Conservation (phyloP, 1,139 yeast genomes). For the Hyphopichia burtonii region DNA sequence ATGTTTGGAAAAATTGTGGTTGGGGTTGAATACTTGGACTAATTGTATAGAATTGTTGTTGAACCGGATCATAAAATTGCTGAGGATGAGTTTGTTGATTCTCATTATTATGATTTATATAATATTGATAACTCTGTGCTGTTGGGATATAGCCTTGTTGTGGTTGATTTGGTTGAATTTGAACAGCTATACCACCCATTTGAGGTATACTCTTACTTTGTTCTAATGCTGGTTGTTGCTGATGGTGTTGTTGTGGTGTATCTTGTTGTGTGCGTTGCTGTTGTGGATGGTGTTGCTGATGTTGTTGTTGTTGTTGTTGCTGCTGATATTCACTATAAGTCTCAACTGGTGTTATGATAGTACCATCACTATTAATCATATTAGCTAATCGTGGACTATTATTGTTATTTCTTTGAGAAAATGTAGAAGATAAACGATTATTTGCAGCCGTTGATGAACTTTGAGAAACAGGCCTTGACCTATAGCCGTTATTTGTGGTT, state of each 20-base stretch:
- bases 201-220: constrained; percentile 4
- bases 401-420: constrained; percentile 29
- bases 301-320: constrained; percentile 8
- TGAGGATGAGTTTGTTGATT: constrained; percentile 15
- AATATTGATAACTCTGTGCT: constrained; percentile 4
- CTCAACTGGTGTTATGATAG: constrained; percentile 45
- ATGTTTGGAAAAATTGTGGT: constrained; percentile 22
- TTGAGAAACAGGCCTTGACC: constrained; percentile 23
- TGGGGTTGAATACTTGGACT: constrained; percentile 27
- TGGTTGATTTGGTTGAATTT: constrained; percentile 13
- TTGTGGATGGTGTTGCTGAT: constrained; percentile 6
- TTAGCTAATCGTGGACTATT: constrained; percentile 41
- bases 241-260: constrained; percentile 4
- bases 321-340: constrained; percentile 17
- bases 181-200: constrained; percentile 9
- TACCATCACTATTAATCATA: constrained; percentile 50
- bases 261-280: constrained; percentile 4
- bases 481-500: neutral
- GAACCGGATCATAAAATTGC: constrained; percentile 47
- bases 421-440: constrained; percentile 37
- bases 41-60: constrained; percentile 45
- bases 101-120: constrained; percentile 1
- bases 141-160: constrained; percentile 6
- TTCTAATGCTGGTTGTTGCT: constrained; percentile 8
- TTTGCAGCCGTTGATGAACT: constrained; percentile 24